Base-by-base conservation (phyloP, 2,329 filamentous ascomycete genomes). In the Penicillium olsonii region DNA sequence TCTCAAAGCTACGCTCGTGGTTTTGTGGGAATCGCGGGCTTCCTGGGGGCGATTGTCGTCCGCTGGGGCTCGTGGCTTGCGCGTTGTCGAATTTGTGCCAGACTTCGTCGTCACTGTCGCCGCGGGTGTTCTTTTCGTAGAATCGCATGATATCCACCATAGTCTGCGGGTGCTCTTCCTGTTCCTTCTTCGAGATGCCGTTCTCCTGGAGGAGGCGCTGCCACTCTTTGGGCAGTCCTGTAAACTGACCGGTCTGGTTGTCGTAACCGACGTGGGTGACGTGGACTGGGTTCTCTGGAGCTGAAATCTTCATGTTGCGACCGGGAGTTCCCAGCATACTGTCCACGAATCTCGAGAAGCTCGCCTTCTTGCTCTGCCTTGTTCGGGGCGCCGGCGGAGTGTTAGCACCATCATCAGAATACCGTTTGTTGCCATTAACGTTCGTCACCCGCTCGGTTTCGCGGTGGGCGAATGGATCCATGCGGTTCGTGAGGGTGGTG, bases 211-310 rank as follows among this genome's bases (percentile, higher is more conserved):
- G 84, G 68, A 96, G 83, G 54, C 90, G 87, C 75, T 97, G 92
- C 94, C 94, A 99, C 81, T 97, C 94, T 72, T 94, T 95, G 15
- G 94, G 94, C 22, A 99, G 81, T 56, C 94, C 94, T 50, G 92
- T 97, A 71, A 96, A 99, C 74, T 96, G 90, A 59, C 94, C 94
- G 3, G 94, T 97, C 64, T 89, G 83, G 74, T 94, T 95, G 73
- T 99, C 92, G 70, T 96, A 96, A 62, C 92, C 92, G 59, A 99
- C 94, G 72, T 99, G 94, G 49, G 92, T 97, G 63, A 99, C 90
- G 74, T 97, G 94, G 52, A 97, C 91, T 41, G 94, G 94, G 65
- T 99, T 97, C 72, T 96, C 92, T 46, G 94, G 94, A 31, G 91
- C 90, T n/a, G 94, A 97, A 64, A 99, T 99, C 71, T 92, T 84